Evolutionary conservation across 73 alveolate species (phyloP).

Genomic region (Paramecium primaurelia): DNA sequence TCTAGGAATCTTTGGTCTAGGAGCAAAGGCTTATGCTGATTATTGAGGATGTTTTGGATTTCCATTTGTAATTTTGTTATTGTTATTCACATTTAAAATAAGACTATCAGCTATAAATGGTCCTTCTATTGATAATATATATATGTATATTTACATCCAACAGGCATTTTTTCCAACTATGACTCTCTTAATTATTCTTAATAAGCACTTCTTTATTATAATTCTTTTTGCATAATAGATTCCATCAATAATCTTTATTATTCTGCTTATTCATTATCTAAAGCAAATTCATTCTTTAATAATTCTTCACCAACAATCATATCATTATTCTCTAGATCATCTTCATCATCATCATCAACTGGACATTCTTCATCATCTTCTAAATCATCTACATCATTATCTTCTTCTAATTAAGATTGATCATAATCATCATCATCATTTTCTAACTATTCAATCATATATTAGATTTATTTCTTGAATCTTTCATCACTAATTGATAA

Average conservation of each 20-base stretch:
- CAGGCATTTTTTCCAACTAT: conserved; percentile 8
- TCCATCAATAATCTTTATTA: neutral
- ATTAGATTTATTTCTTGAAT: conserved; percentile 15
- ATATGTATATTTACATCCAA: neutral
- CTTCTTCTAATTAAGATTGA: conserved; percentile 20
- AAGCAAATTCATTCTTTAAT: neutral
- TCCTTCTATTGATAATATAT: neutral
- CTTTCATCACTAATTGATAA: conserved; percentile 1
- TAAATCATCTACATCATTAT: conserved; percentile 41
- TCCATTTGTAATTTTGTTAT: neutral
- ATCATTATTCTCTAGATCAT: neutral
- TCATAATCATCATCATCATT: conserved; percentile 9
- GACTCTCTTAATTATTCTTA: conserved; percentile 27
- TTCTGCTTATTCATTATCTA: neutral
- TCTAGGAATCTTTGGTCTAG: conserved; percentile 12
- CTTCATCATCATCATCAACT: conserved; percentile 42
- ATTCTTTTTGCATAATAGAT: neutral
- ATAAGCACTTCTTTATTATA: neutral
- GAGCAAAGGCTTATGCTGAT: neutral
- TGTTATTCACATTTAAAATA: neutral
- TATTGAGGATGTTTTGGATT: neutral
- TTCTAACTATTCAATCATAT: conserved; percentile 14
- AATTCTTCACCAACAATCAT: conserved; percentile 9
- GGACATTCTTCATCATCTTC: conserved; percentile 21
- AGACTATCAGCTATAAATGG: neutral